These are phyloP conservation scores for Exophiala sp. DNA, from an alignment of 2,329 filamentous ascomycete species.

Conservation along the genomic window DNA sequence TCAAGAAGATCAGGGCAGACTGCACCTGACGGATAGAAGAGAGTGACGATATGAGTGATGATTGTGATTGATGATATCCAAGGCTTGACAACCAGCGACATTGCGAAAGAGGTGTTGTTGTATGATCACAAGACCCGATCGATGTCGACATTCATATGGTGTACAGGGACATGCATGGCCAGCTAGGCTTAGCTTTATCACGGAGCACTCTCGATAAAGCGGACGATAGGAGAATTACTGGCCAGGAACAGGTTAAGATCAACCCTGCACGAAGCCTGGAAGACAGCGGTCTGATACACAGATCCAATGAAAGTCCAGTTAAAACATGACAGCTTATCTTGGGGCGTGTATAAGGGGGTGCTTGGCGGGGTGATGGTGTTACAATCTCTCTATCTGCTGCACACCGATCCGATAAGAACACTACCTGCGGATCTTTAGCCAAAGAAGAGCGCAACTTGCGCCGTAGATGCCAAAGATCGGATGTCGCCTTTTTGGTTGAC, in stretches of 20 bases:
- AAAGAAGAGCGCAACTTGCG: too few species aligned
- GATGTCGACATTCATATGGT: too few species aligned
- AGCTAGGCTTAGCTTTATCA: conserved; percentile 13
- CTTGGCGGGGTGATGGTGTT: conserved; percentile 13
- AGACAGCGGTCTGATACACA: not conserved
- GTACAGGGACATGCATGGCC: too few species aligned
- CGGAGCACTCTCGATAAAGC: not conserved
- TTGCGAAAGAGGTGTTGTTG: not conserved
- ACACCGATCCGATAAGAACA: too few species aligned
- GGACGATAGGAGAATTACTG: conserved; percentile 1
- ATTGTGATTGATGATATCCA: not conserved
- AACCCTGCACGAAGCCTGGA: not conserved
- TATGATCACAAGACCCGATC: not conserved
- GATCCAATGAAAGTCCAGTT: conserved; percentile 1
- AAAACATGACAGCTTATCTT: not conserved
- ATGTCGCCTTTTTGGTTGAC: too few species aligned
- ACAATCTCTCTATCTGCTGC: not conserved
- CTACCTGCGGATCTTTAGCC: too few species aligned
- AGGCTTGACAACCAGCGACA: not conserved
- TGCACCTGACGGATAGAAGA: not conserved
- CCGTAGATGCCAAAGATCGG: too few species aligned
- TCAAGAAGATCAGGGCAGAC: not conserved
- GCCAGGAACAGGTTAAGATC: conserved; percentile 18
- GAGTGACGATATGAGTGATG: not conserved
- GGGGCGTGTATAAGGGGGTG: conserved; percentile 11